A percentile compares a stretch with the other conserved stretches of the same genome.
These are phyloP conservation scores for Scenedesmus sp. DNA, from an alignment of 163 green algal species.

Conservation along the genomic window DNA sequence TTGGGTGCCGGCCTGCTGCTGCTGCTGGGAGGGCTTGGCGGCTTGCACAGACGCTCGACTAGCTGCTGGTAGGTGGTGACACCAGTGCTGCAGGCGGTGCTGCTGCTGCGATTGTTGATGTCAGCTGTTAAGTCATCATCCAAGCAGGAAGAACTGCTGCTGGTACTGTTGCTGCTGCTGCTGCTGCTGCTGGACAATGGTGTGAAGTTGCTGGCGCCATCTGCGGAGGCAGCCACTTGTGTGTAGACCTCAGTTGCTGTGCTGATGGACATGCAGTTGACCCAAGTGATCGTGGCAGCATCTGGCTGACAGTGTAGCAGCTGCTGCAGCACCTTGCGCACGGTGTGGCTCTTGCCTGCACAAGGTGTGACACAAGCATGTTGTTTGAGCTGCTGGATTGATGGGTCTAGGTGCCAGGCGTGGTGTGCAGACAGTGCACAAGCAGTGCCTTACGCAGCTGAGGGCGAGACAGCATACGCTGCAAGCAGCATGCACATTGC, in stretches of 20 bases:
- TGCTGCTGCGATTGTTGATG: conserved; percentile 5
- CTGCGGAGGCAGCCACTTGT: conserved; percentile 8
- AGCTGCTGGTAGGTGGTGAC: conserved; percentile 27
- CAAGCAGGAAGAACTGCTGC: not conserved
- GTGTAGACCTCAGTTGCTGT: conserved; percentile 39
- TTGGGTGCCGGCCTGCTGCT: not conserved
- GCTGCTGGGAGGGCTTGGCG: not conserved
- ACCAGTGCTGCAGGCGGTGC: not conserved
- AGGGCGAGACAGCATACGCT: not conserved
- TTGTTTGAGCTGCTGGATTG: not conserved
- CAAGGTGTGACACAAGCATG: not conserved
- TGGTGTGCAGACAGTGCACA: too few relatives aligned
- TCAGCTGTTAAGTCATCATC: not conserved
- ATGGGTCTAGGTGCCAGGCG: too few relatives aligned
- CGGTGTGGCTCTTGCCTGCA: conserved; percentile 57
- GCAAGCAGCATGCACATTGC: not conserved
- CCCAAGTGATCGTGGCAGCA: conserved; percentile 11
- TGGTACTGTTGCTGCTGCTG: conserved; percentile 23
- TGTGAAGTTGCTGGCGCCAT: not conserved
- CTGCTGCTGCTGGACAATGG: not conserved
- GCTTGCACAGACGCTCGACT: not conserved
- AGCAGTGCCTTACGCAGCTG: not conserved
- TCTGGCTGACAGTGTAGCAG: not conserved
- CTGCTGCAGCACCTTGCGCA: conserved; percentile 31
- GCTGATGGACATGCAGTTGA: conserved; percentile 55